These are phyloP conservation scores for Chrysophaeum taylorii DNA, from an alignment of 352 stramenopile genomes.

Conservation along the genomic window DNA sequence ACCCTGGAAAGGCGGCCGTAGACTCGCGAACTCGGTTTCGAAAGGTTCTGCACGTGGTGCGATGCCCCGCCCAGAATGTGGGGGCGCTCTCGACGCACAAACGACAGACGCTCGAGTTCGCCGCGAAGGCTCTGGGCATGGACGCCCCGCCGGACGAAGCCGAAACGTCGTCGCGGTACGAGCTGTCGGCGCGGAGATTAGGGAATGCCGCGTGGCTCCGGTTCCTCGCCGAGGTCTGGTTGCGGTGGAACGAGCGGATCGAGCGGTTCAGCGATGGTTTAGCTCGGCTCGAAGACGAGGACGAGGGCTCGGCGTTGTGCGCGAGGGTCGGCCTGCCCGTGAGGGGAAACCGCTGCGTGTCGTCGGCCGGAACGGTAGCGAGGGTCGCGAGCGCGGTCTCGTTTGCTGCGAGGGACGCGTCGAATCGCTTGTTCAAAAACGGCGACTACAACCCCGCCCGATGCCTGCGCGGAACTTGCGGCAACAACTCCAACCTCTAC, in stretches of 20 bases:
- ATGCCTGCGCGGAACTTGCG: not conserved
- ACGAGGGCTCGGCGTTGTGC: not conserved
- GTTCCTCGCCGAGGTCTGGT: not conserved
- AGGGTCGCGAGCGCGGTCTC: not conserved
- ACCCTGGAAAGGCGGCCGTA: too few relatives aligned
- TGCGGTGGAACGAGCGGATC: not conserved
- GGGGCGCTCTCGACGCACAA: conserved; percentile 1
- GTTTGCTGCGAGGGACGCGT: not conserved
- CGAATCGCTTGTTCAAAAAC: not conserved
- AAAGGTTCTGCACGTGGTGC: not conserved
- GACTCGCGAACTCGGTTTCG: too few relatives aligned
- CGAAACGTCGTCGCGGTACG: not conserved
- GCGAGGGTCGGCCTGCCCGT: not conserved
- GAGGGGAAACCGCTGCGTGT: not conserved
- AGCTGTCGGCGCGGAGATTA: not conserved
- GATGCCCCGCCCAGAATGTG: not conserved
- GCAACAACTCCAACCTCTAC: not conserved
- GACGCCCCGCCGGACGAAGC: not conserved
- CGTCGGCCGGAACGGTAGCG: not conserved
- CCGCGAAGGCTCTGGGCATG: not conserved
- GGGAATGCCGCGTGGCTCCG: not conserved
- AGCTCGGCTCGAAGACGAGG: not conserved
- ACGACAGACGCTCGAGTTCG: not conserved
- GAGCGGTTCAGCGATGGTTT: not conserved
- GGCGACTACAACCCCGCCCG: not conserved